phyloP scores from a whole-genome alignment of 805 yeast species.

The Wickerhamomyces rabaulensis region DNA sequence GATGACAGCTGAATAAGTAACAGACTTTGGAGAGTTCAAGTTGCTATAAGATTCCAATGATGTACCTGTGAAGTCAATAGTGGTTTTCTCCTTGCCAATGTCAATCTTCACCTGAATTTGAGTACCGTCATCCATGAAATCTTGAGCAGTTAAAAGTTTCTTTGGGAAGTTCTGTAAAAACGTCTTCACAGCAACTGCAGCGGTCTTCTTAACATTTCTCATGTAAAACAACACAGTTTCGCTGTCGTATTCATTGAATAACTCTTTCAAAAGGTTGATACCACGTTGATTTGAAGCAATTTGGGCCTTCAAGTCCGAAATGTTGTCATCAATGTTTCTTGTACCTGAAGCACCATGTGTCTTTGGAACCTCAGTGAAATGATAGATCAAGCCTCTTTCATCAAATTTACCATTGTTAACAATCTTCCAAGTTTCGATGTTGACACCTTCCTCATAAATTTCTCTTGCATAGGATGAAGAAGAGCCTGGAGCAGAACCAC shows the following conservation, averaged over 20 bases:
- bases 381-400: conserved; percentile 42
- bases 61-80: conserved; percentile 49
- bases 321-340: conserved; percentile 47
- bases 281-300: conserved; percentile 52
- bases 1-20: conserved; percentile 47
- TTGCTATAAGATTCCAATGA: conserved; percentile 48
- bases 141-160: conserved; percentile 40
- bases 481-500: conserved; percentile 55
- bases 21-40: conserved; percentile 51
- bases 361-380: conserved; percentile 42
- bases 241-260: conserved; percentile 39
- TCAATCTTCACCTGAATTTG: conserved; percentile 37
- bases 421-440: conserved; percentile 46
- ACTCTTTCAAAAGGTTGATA: conserved; percentile 35
- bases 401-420: conserved; percentile 46
- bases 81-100: conserved; percentile 34
- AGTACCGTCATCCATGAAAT: conserved; percentile 54
- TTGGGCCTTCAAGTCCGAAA: conserved; percentile 44
- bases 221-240: conserved; percentile 41
- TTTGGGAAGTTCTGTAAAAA: conserved; percentile 33
- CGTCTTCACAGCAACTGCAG: conserved; percentile 41
- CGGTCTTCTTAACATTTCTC: conserved; percentile 40
- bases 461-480: conserved; percentile 51
- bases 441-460: conserved; percentile 52
- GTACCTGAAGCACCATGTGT: conserved; percentile 51